Percentiles rank a stretch among this genome's conserved stretches.
Conservation (phyloP, 768 basidiomycete species). For the Lactarius deliciosus region DNA sequence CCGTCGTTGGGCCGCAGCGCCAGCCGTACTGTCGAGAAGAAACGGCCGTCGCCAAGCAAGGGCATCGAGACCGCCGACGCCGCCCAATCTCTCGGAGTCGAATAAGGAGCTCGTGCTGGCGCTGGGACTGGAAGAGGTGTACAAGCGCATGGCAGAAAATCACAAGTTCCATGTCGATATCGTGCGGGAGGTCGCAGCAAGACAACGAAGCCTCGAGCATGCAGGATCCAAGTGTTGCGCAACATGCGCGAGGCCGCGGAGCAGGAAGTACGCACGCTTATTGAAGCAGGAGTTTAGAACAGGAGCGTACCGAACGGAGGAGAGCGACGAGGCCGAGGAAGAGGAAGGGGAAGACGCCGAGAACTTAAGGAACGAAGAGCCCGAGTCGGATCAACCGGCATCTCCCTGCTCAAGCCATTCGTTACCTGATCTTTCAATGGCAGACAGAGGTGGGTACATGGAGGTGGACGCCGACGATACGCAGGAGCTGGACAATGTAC, state of each 20-base stretch:
- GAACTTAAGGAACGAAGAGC: slow-evolving; percentile 16
- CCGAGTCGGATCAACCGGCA: neutral
- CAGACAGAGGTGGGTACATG: neutral
- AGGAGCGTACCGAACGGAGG: slow-evolving; percentile 11
- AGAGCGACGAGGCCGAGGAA: slow-evolving; percentile 21
- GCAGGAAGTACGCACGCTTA: slow-evolving; percentile 24
- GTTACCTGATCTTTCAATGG: neutral
- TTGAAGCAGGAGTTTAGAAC: slow-evolving; percentile 3
- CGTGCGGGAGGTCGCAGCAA: slow-evolving; percentile 41
- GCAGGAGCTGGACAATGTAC: neutral
- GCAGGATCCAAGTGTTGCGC: slow-evolving; percentile 42
- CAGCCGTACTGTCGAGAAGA: slow-evolving; percentile 12
- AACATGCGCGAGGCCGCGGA: slow-evolving; percentile 43
- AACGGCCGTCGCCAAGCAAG: slow-evolving; percentile 2
- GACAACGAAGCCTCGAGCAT: slow-evolving; percentile 38
- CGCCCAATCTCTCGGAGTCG: slow-evolving; percentile 27
- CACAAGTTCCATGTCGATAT: slow-evolving; percentile 46
- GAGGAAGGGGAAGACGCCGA: slow-evolving; percentile 15
- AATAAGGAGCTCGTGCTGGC: slow-evolving; percentile 30
- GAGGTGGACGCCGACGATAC: neutral
- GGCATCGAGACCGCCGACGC: slow-evolving; percentile 10
- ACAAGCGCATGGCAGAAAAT: slow-evolving; percentile 45
- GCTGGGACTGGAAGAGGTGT: slow-evolving; percentile 36
- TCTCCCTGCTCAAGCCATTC: neutral
- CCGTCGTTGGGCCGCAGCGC: slow-evolving; percentile 15